Evolutionary conservation across 305 asterid genomes (phyloP), one percentile per base, ranked within the genome.

Genomic region (Rubia peregrina): DNA sequence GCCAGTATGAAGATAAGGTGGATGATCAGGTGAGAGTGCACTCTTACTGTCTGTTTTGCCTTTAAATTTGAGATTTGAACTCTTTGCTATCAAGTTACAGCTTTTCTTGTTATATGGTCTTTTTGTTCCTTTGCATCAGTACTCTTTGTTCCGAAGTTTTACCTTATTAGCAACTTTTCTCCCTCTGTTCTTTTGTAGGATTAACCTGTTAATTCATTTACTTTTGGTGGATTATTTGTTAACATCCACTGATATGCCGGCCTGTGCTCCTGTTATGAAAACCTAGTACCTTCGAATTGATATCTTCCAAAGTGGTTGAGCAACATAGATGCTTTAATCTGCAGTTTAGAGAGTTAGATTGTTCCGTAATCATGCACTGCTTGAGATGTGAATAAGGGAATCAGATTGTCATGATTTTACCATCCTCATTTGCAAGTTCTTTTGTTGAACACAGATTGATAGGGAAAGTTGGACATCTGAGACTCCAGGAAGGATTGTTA

Each of bases 1-100:
- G 77, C 74, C 92, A 91, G 64, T 86, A 74, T 75, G 87, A 77
- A 67, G 71, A 81, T 71, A 75, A 78, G 64, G 68, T 72, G 69
- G 81, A 70, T 68, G 69, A 75, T 72, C 83, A 86, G 92, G 96
- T 82, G 14, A 65, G 48, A 38, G 46, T 49, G 70, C 77, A 62
- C 46, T 22, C 68, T 71, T 62, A 36, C 14, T 17, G 17, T 36
- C 13, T 63, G 67, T 38, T 10, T 22, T 30, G 19, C 24, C 11
- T 43, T 49, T 66, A 5, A 5, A 10, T 56, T 22, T 9, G 38
- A 73, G 19, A 46, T 66, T 26, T 56, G 44, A 40, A 14, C 26
- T 0, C 43, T 42, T 40, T 53, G 19, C 48, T 40, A 12, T 19
- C 16, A 43, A n/a, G 9, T 43, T 0, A 21, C 26, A 14, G 16